A percentile compares a stretch with the other conserved stretches of the same genome.
Evolutionary conservation across 192 early-diverging fungal species (phyloP).

Genomic region (Entomortierella beljakovae): DNA sequence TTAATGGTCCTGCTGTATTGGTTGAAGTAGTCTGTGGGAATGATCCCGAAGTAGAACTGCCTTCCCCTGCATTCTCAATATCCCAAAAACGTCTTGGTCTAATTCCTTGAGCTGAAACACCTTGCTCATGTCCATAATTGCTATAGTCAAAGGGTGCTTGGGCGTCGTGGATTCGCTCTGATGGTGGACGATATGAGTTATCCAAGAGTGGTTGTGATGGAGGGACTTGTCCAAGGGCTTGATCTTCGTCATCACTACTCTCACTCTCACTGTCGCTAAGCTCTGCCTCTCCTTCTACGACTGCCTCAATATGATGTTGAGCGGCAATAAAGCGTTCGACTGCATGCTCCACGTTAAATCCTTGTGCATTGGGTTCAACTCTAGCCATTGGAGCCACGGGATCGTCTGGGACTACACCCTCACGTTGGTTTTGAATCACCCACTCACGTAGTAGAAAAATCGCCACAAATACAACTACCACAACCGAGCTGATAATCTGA

Average conservation of each 20-base stretch:
- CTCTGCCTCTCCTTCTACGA: constrained; percentile 41
- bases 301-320: constrained; percentile 47
- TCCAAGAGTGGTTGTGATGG: background rate
- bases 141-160: background rate
- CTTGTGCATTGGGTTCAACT: constrained; percentile 19
- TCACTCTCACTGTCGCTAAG: constrained; percentile 9
- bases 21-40: background rate
- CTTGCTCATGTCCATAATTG: background rate
- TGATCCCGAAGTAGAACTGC: background rate
- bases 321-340: constrained; percentile 46
- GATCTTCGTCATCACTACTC: background rate
- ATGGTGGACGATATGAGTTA: background rate
- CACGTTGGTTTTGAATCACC: constrained; percentile 72
- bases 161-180: background rate
- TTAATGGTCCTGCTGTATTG: background rate
- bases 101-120: background rate
- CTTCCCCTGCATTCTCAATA: constrained; percentile 4
- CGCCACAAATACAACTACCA: constrained; percentile 81
- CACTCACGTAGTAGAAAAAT: constrained; percentile 90
- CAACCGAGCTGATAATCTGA: constrained; percentile 79
- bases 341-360: constrained; percentile 40
- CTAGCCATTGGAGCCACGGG: constrained; percentile 6
- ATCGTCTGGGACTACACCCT: constrained; percentile 2
- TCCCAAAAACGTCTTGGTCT: constrained; percentile 18
- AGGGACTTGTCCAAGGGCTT: background rate